phyloP scores from a whole-genome alignment of 176 grass and related monocot species.

The Hyparrhenia diplandra region DNA sequence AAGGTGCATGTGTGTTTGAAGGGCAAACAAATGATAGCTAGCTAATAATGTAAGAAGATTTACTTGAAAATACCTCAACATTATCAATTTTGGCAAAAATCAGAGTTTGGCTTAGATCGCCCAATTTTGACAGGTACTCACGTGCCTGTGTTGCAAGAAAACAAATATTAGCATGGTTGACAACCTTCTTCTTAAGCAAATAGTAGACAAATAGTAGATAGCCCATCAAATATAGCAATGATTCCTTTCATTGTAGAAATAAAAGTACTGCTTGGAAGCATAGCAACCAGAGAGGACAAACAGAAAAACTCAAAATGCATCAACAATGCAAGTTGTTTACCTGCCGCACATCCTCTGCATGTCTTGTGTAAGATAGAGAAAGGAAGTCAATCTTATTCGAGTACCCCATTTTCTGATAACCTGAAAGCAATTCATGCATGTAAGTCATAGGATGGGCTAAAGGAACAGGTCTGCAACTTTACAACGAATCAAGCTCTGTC shows the following conservation, averaged over 20 bases:
- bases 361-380: conserved; percentile 92
- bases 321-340: conserved; percentile 40
- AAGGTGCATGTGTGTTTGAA: not conserved
- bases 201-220: not conserved
- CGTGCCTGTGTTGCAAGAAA: conserved; percentile 51
- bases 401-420: conserved; percentile 88
- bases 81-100: conserved; percentile 99
- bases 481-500: not conserved
- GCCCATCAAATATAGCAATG: not conserved
- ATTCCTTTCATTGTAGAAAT: too few species aligned
- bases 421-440: conserved; percentile 35
- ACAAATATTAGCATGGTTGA: conserved; percentile 13
- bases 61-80: conserved; percentile 66
- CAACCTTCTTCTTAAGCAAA: conserved; percentile 8
- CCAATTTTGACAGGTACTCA: conserved; percentile 74
- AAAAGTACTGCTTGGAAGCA: not conserved
- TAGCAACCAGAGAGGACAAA: not conserved
- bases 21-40: not conserved
- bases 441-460: not conserved
- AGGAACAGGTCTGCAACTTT: not conserved
- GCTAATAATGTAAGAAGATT: not conserved
- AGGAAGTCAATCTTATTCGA: conserved; percentile 98
- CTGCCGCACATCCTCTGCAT: conserved; percentile 89
- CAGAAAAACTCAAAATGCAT: not conserved
- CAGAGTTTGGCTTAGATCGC: conserved; percentile 85